Evolutionary conservation across 2,329 filamentous ascomycete species (phyloP).

Genomic region (Leptographium procerum): DNA sequence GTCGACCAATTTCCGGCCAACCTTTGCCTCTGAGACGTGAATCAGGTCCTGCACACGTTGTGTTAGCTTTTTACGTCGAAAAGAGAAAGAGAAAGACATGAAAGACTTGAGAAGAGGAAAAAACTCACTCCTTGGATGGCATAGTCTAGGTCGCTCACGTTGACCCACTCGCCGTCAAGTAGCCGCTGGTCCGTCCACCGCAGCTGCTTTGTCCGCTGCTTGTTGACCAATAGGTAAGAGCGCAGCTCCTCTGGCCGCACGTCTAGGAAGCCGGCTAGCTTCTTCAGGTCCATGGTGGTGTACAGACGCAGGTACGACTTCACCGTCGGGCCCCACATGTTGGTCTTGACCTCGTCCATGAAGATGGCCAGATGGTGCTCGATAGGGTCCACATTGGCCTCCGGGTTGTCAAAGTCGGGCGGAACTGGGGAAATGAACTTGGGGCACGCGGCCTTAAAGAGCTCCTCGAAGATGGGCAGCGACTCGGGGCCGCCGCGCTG

Average conservation of each 20-base stretch:
- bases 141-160: constrained; percentile 92
- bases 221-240: constrained; percentile 90
- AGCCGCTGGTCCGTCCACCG: constrained; percentile 86
- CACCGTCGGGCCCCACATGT: constrained; percentile 94
- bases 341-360: constrained; percentile 99
- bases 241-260: constrained; percentile 93
- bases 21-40: constrained; percentile 97
- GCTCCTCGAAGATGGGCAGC: constrained; percentile 93
- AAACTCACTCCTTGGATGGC: constrained; percentile 78
- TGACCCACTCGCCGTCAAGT: constrained; percentile 84
- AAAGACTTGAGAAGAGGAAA: too few relatives aligned
- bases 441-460: constrained; percentile 95
- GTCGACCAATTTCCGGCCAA: constrained; percentile 91
- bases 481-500: constrained; percentile 93
- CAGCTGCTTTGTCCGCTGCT: constrained; percentile 94
- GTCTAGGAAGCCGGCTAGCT: constrained; percentile 93
- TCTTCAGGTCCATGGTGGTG: constrained; percentile 98
- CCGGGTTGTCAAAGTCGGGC: constrained; percentile 94
- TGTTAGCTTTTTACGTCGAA: neutral
- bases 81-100: too few relatives aligned
- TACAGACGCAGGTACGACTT: constrained; percentile 98
- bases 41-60: constrained; percentile 63
- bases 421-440: constrained; percentile 98
- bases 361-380: constrained; percentile 97
- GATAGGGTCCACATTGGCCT: constrained; percentile 89